Evolutionary conservation across 805 yeast species (phyloP).

Genomic region (Cyberlindnera lachancei): DNA sequence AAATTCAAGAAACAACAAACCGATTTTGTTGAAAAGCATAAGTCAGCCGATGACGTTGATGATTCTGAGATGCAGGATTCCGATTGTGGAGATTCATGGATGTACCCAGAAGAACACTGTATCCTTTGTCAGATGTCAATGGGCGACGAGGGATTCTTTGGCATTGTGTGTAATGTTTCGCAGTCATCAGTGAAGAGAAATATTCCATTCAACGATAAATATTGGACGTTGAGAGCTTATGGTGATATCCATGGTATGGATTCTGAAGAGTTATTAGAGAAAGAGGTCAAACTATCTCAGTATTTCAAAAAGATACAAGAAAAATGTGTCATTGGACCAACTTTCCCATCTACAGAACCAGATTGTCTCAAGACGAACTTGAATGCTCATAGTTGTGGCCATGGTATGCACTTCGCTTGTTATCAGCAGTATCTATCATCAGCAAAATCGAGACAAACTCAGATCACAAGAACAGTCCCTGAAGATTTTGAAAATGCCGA

Average conservation of each 20-base stretch:
- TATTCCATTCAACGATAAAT: conserved; percentile 54
- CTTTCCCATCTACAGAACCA: conserved; percentile 32
- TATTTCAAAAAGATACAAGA: conserved; percentile 32
- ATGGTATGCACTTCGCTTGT: conserved; percentile 85
- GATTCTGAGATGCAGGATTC: conserved; percentile 33
- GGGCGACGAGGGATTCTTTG: conserved; percentile 59
- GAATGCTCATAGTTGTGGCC: conserved; percentile 74
- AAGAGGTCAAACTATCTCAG: conserved; percentile 29
- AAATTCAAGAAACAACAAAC: conserved; percentile 76
- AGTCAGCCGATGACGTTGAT: conserved; percentile 22
- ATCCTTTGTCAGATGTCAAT: conserved; percentile 77
- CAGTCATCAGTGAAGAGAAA: conserved; percentile 53
- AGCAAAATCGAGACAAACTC: conserved; percentile 50
- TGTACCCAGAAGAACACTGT: conserved; percentile 68
- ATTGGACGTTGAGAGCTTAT: conserved; percentile 61
- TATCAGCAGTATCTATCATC: conserved; percentile 55
- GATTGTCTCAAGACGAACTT: conserved; percentile 28
- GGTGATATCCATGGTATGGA: conserved; percentile 30
- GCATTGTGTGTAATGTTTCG: conserved; percentile 58
- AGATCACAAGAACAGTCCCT: conserved; percentile 76
- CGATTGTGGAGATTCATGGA: conserved; percentile 41
- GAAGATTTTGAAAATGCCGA: conserved; percentile 66
- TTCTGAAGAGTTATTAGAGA: conserved; percentile 7
- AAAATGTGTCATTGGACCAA: conserved; percentile 56
- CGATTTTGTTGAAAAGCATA: conserved; percentile 55